phyloP scores from a whole-genome alignment of 2,329 filamentous ascomycete genomes.

The Botrytis cinerea region DNA sequence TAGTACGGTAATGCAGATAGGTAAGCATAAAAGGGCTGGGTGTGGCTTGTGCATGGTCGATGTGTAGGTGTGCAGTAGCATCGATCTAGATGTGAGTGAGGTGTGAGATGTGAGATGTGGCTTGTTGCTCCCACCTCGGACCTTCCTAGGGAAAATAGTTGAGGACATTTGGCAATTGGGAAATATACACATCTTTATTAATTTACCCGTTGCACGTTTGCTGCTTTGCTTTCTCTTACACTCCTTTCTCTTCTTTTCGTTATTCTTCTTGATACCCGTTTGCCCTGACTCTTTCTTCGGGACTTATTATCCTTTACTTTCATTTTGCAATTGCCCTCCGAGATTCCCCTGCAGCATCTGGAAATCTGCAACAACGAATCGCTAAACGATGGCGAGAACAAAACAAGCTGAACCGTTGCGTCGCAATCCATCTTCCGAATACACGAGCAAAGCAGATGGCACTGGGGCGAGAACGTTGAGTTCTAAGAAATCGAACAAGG shows the following conservation, averaged over 20 bases:
- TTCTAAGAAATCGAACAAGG: slow-evolving; percentile 32
- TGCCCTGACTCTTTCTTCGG: background rate
- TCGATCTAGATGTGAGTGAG: background rate
- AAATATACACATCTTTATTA: background rate
- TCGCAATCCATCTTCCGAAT: slow-evolving; percentile 67
- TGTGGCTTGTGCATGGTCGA: background rate
- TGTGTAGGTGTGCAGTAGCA: too few species aligned
- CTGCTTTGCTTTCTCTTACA: background rate
- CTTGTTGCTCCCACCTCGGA: slow-evolving; percentile 5
- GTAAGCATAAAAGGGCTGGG: background rate
- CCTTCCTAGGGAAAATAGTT: slow-evolving; percentile 14
- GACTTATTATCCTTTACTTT: background rate
- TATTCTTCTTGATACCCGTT: background rate
- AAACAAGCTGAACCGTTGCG: slow-evolving; percentile 68
- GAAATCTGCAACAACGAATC: background rate
- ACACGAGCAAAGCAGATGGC: slow-evolving; percentile 53
- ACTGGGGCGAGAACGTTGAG: slow-evolving; percentile 42
- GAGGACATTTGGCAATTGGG: slow-evolving; percentile 31
- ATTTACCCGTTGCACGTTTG: background rate
- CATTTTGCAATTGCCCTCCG: background rate
- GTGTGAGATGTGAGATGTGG: slow-evolving; percentile 18
- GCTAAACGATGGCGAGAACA: slow-evolving; percentile 62
- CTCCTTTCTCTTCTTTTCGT: background rate
- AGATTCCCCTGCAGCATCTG: background rate
- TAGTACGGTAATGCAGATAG: background rate